A percentile compares a stretch with the other conserved stretches of the same genome.
phyloP scores from a whole-genome alignment of 2,329 filamentous ascomycete genomes.

The Monosporascus ibericus region DNA sequence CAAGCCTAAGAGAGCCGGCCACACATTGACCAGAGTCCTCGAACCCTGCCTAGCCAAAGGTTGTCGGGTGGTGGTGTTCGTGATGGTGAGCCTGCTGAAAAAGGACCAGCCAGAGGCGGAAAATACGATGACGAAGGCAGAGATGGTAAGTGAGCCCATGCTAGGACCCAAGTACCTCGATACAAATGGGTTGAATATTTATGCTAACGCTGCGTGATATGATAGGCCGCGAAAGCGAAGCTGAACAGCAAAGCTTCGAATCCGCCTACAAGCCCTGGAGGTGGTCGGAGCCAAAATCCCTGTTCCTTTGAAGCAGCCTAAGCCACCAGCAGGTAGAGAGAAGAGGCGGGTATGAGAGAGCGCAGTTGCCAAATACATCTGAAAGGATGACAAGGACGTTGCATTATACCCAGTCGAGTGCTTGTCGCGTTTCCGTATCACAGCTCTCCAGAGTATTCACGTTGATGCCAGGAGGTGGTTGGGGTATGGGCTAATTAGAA shows the following conservation, averaged over 20 bases:
- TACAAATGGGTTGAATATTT: neutral
- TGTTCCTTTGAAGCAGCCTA: neutral
- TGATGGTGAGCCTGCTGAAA: constrained; percentile 21
- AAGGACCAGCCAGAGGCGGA: constrained; percentile 10
- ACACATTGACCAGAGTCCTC: constrained; percentile 16
- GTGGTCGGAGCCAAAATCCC: neutral
- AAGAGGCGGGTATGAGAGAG: neutral
- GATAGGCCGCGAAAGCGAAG: neutral
- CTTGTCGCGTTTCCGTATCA: no score
- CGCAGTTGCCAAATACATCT: no score
- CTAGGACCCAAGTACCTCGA: neutral
- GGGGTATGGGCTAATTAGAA: no score
- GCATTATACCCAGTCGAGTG: no score
- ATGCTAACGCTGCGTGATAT: neutral
- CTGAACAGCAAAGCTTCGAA: neutral
- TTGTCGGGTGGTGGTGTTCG: constrained; percentile 23
- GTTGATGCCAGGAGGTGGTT: no score
- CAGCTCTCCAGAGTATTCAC: no score
- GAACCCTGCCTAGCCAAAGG: constrained; percentile 15
- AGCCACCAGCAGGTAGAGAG: neutral
- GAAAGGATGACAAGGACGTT: no score
- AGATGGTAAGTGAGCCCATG: constrained; percentile 6
- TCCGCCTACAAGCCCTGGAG: neutral
- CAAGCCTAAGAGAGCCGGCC: constrained; percentile 3
- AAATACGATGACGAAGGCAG: constrained; percentile 8